Evolutionary conservation across 352 stramenopile genomes (phyloP), one percentile per base, ranked within the genome.

Genomic region (Phytopythium boreale): DNA sequence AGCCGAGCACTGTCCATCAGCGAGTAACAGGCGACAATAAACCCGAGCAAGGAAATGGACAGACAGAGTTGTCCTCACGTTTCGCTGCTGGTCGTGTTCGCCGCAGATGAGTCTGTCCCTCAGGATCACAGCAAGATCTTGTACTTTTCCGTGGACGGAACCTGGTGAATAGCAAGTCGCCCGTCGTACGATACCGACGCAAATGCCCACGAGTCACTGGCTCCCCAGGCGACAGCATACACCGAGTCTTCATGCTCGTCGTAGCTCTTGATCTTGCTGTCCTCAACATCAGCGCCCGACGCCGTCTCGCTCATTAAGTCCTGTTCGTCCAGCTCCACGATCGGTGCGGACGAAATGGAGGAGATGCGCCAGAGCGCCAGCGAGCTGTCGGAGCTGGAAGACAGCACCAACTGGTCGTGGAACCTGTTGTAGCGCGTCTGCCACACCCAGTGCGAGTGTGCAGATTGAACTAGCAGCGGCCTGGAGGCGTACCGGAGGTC

Each of bases 111-210:
- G 29, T 34, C 29, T 34, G 29, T n/a, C n/a, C 29, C 29, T 34
- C 7, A 9, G 20, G 10, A 27, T 62, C 39, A 99, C 27, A 99
- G 71, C 62, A 99, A 79, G 75, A 99, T 99, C 69, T 99, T 99
- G 79, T 99, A 99, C 74, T 99, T 99, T 76, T 99, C 97, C 9
- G 98, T 98, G 19, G 93, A 98, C 36, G 97, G 97, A 36, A 99
- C 97, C 68, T 98, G 88, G 78, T 98, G 96, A 19, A 99, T 72
- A 34, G 96, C 88, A 43, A 99, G 79, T 44, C 92, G 88, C 10
- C 97, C 97, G 75, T 99, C 96, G 75, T 96, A 98, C 31, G 92
- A 98, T 15, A 98, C 74, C 2, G 93, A 98, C 31, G 87, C 89
- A 68, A 99, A 98, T 56, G 98, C 80, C 97, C 97, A 99, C 37